Percentiles rank a stretch among this genome's conserved stretches.
Evolutionary conservation across 2,329 filamentous ascomycete genomes (phyloP).

Genomic region (Polychaeton citri): DNA sequence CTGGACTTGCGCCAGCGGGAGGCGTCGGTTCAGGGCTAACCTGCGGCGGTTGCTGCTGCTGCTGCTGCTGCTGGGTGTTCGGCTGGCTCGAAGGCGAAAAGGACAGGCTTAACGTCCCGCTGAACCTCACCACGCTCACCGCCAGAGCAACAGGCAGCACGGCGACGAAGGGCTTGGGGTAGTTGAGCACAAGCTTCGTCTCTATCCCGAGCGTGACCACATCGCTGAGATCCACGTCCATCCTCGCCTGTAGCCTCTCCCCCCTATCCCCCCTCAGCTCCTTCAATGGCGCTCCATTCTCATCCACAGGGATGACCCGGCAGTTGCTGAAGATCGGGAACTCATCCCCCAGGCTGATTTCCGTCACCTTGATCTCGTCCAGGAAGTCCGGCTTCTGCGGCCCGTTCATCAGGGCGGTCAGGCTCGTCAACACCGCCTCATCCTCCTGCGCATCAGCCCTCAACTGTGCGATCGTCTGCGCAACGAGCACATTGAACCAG

Average conservation of each 20-base stretch:
- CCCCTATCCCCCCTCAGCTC: constrained; percentile 33
- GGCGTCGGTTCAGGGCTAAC: constrained; percentile 20
- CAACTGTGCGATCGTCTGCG: constrained; percentile 92
- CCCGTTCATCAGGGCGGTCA: constrained; percentile 82
- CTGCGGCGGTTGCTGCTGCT: constrained; percentile 4
- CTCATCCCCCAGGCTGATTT: constrained; percentile 87
- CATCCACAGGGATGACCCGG: constrained; percentile 80
- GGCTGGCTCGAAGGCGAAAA: constrained; percentile 57
- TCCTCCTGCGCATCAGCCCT: constrained; percentile 84
- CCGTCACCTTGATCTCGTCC: constrained; percentile 85
- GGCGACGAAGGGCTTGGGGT: constrained; percentile 77
- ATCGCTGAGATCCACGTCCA: constrained; percentile 95
- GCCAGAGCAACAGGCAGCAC: constrained; percentile 83
- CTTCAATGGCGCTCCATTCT: constrained; percentile 50
- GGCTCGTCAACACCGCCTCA: constrained; percentile 72
- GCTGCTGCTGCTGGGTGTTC: constrained; percentile 14
- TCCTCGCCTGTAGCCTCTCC: constrained; percentile 76
- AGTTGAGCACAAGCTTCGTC: constrained; percentile 88
- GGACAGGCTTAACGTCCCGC: constrained; percentile 82
- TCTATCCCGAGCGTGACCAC: constrained; percentile 91
- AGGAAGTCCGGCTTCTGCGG: constrained; percentile 73
- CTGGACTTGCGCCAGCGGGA: constrained; percentile 21
- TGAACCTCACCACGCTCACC: constrained; percentile 86
- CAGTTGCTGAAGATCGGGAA: constrained; percentile 99
- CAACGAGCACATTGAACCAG: constrained; percentile 97